Conservation (phyloP, 257 asterid genomes). For the Agastache rugosa region DNA sequence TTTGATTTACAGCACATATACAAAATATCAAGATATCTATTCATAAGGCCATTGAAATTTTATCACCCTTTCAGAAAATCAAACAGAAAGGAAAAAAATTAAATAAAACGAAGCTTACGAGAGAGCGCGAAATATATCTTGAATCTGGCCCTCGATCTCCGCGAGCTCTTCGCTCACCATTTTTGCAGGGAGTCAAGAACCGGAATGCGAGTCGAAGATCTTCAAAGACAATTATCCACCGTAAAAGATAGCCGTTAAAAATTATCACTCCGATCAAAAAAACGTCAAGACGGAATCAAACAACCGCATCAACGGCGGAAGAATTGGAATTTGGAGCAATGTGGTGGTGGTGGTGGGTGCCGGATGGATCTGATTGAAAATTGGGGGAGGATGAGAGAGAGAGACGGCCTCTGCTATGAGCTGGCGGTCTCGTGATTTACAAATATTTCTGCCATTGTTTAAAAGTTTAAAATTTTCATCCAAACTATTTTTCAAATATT, state of each 20-base stretch:
- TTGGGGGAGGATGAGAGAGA: constrained; percentile 17
- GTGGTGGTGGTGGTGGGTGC: constrained; percentile 30
- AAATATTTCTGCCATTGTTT: constrained; percentile 39
- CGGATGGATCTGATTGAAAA: constrained; percentile 44
- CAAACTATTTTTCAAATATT: background rate
- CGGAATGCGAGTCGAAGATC: constrained; percentile 41
- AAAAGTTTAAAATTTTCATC: constrained; percentile 13
- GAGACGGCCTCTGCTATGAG: constrained; percentile 44
- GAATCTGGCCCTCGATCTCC: constrained; percentile 94
- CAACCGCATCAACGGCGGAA: constrained; percentile 29
- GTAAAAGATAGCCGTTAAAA: background rate
- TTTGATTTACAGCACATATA: background rate
- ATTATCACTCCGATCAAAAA: constrained; percentile 23
- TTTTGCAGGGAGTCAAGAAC: constrained; percentile 30
- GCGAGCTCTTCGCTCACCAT: constrained; percentile 91
- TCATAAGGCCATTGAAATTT: background rate
- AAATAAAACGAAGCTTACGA: constrained; percentile 58
- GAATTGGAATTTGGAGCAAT: constrained; percentile 33
- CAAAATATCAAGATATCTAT: constrained; percentile 1
- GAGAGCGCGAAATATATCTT: constrained; percentile 88
- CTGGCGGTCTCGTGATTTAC: constrained; percentile 58
- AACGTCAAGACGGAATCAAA: constrained; percentile 29
- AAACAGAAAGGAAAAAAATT: background rate
- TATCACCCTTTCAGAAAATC: background rate
- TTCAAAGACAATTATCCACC: constrained; percentile 19